These are phyloP conservation scores for Priceomyces fermenticarens DNA, from an alignment of 805 yeast genomes.

Conservation along the genomic window DNA sequence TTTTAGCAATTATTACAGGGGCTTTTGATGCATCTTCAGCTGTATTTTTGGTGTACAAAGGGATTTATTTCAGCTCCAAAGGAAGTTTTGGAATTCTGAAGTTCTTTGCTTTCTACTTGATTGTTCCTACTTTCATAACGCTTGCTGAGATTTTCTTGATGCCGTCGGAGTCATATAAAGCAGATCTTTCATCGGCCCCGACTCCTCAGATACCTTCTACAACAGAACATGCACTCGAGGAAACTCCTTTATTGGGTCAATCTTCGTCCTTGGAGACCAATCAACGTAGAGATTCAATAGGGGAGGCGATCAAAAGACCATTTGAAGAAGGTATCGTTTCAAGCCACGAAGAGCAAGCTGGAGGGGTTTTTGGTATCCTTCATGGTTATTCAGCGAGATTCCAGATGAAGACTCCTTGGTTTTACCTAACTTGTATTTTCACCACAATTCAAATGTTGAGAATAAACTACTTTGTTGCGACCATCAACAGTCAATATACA, in stretches of 20 bases:
- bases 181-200: conserved; percentile 26
- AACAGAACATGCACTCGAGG: conserved; percentile 12
- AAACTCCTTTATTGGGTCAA: conserved; percentile 21
- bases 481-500: conserved; percentile 53
- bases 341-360: conserved; percentile 40
- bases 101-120: conserved; percentile 46
- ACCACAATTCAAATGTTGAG: conserved; percentile 57
- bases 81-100: conserved; percentile 36
- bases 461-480: conserved; percentile 57
- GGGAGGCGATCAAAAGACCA: conserved; percentile 54
- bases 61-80: conserved; percentile 31
- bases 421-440: conserved; percentile 45
- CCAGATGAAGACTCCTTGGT: conserved; percentile 54
- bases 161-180: conserved; percentile 51
- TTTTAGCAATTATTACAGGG: conserved; percentile 54
- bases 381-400: conserved; percentile 50
- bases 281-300: conserved; percentile 51
- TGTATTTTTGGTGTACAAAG: conserved; percentile 47
- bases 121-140: conserved; percentile 50
- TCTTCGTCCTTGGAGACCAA: conserved; percentile 2
- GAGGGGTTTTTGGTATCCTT: conserved; percentile 51
- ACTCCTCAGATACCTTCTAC: conserved; percentile 8
- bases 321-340: conserved; percentile 40
- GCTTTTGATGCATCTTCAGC: conserved; percentile 61
- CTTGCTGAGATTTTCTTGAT: conserved; percentile 43